Conservation (phyloP, 495 filamentous ascomycete genomes). For the Penicillium paradoxum region DNA sequence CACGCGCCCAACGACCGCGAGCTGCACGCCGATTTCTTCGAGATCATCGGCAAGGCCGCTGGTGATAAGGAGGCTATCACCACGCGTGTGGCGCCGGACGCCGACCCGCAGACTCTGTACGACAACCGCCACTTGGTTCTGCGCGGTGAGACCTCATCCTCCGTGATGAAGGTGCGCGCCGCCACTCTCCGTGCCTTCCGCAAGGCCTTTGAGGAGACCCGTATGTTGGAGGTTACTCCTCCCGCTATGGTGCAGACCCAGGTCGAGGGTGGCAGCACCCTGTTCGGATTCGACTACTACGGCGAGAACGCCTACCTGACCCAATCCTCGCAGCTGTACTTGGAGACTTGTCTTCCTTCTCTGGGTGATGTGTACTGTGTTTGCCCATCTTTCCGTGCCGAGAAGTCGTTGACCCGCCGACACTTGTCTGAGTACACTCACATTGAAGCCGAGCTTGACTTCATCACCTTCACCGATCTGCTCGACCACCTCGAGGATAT, state of each 20-base stretch:
- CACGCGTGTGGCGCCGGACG: slow-evolving; percentile 76
- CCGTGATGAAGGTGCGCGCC: slow-evolving; percentile 88
- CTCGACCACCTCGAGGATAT: slow-evolving; percentile 85
- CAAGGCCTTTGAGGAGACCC: slow-evolving; percentile 71
- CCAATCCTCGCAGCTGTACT: slow-evolving; percentile 95
- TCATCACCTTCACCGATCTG: slow-evolving; percentile 88
- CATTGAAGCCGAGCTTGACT: slow-evolving; percentile 94
- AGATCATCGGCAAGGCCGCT: slow-evolving; percentile 76
- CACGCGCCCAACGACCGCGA: slow-evolving; percentile 85
- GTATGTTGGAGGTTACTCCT: slow-evolving; percentile 79
- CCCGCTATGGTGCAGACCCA: slow-evolving; percentile 98
- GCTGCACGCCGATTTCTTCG: slow-evolving; percentile 90
- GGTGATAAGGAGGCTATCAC: slow-evolving; percentile 92
- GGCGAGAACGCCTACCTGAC: slow-evolving; percentile 90
- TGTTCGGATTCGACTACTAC: slow-evolving; percentile 95
- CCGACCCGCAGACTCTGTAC: slow-evolving; percentile 73
- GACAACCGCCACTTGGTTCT: slow-evolving; percentile 91
- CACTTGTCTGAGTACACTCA: slow-evolving; percentile 97
- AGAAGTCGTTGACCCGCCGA: slow-evolving; percentile 90
- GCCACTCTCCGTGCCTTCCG: slow-evolving; percentile 80
- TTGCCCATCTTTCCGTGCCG: slow-evolving; percentile 96
- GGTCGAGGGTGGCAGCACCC: slow-evolving; percentile 91
- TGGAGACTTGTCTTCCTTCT: slow-evolving; percentile 88
- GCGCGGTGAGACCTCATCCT: slow-evolving; percentile 79
- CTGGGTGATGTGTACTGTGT: slow-evolving; percentile 96